phyloP scores from a whole-genome alignment of 768 basidiomycete species.

The Chiua virens region DNA sequence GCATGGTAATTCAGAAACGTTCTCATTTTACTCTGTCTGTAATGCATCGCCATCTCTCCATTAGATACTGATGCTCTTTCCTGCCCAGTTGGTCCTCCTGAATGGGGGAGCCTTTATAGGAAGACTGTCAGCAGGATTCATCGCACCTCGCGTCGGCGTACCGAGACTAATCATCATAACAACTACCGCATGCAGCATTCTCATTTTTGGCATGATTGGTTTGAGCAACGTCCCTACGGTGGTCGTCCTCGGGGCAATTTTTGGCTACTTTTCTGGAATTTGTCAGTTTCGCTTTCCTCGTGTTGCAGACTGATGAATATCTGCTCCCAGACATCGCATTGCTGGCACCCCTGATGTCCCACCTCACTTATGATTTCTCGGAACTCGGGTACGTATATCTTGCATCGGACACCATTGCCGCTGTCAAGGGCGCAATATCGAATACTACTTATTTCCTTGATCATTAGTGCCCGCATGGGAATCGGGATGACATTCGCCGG shows the following conservation, averaged over 20 bases:
- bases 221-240: slow-evolving; percentile 35
- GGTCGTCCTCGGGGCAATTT: slow-evolving; percentile 40
- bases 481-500: slow-evolving; percentile 9
- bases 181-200: slow-evolving; percentile 29
- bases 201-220: slow-evolving; percentile 47
- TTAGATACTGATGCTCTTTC: neutral
- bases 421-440: too few relatives aligned
- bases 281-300: slow-evolving; percentile 27
- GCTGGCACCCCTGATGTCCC: slow-evolving; percentile 43
- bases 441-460: neutral
- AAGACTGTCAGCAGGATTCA: slow-evolving; percentile 45
- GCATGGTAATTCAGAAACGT: slow-evolving; percentile 43
- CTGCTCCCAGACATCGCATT: slow-evolving; percentile 34
- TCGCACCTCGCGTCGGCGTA: slow-evolving; percentile 44
- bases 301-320: neutral
- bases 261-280: slow-evolving; percentile 48
- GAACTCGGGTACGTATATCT: slow-evolving; percentile 49
- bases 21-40: slow-evolving; percentile 58
- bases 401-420: neutral
- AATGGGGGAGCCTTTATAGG: slow-evolving; percentile 54
- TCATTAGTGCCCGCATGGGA: slow-evolving; percentile 29
- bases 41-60: neutral
- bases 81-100: slow-evolving; percentile 46
- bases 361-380: slow-evolving; percentile 42
- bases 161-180: slow-evolving; percentile 42